phyloP scores from a whole-genome alignment of 73 alveolate genomes.

The Strombidium stylifer region DNA sequence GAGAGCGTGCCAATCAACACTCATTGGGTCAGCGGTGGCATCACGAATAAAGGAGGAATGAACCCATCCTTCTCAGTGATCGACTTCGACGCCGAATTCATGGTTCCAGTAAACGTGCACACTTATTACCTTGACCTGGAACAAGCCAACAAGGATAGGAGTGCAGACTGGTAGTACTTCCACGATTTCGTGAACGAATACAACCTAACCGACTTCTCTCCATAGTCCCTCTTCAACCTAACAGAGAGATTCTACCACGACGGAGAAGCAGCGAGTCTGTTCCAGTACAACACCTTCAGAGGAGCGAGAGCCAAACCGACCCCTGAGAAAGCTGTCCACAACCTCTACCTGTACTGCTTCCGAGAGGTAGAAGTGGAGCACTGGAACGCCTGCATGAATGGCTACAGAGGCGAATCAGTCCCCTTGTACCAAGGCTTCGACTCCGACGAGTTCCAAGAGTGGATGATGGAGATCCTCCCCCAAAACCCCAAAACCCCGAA shows the following conservation, averaged over 20 bases:
- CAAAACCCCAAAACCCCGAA: no score
- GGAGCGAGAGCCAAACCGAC: background rate
- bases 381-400: no score
- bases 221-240: slow-evolving; percentile 4
- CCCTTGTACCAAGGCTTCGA: no score
- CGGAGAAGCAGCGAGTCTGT: background rate
- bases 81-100: slow-evolving; percentile 40
- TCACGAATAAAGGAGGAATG: slow-evolving; percentile 16
- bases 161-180: slow-evolving; percentile 34
- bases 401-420: no score
- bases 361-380: no score
- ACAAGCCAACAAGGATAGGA: background rate
- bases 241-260: background rate
- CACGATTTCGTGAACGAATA: slow-evolving; percentile 30
- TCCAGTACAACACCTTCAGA: slow-evolving; percentile 10
- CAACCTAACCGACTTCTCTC: slow-evolving; percentile 24
- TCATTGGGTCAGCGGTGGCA: slow-evolving; percentile 26
- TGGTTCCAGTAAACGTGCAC: slow-evolving; percentile 32
- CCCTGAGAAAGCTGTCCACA: no score
- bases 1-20: slow-evolving; percentile 1
- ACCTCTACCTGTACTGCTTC: no score
- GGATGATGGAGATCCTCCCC: no score
- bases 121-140: slow-evolving; percentile 36
- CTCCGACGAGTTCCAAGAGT: no score
- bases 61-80: slow-evolving; percentile 53